phyloP scores from a whole-genome alignment of 2,329 filamentous ascomycete genomes.

The Colletotrichum caudatum region DNA sequence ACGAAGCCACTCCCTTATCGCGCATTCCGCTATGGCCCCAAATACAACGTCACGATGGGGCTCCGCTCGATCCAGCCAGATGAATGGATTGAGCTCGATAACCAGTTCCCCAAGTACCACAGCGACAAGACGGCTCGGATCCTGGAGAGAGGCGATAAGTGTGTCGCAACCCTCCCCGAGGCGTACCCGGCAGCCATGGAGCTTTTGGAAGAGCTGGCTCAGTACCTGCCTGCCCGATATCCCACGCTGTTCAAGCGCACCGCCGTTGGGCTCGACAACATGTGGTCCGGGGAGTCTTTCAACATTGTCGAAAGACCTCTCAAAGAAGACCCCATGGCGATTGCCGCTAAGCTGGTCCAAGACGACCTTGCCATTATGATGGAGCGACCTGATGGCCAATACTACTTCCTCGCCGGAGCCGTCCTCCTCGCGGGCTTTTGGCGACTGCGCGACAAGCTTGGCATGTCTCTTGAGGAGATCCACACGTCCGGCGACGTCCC shows the following conservation, averaged over 20 bases:
- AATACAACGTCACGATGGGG: constrained; percentile 83
- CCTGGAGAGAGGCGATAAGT: constrained; percentile 72
- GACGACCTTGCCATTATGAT: constrained; percentile 90
- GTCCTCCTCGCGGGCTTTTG: constrained; percentile 86
- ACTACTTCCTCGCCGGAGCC: constrained; percentile 82
- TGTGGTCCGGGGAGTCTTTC: constrained; percentile 78
- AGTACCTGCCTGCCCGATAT: constrained; percentile 81
- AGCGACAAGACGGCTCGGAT: constrained; percentile 78
- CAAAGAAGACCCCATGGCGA: constrained; percentile 82
- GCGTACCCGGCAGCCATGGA: constrained; percentile 80
- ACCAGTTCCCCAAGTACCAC: constrained; percentile 80
- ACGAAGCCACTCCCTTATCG: constrained; percentile 82
- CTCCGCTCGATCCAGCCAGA: constrained; percentile 76
- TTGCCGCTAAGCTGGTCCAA: constrained; percentile 78
- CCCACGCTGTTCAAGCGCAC: constrained; percentile 77
- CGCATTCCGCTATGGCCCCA: constrained; percentile 81
- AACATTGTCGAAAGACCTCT: constrained; percentile 74
- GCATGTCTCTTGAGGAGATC: constrained; percentile 83
- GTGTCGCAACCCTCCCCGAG: constrained; percentile 75
- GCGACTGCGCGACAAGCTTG: constrained; percentile 83
- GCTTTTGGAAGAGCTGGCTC: constrained; percentile 77
- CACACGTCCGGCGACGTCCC: constrained; percentile 84
- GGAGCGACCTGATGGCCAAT: constrained; percentile 79
- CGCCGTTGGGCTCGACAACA: constrained; percentile 74
- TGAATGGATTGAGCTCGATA: constrained; percentile 89